Conservation (phyloP, 2,329 filamentous ascomycete genomes). For the Trichoderma simmonsii region DNA sequence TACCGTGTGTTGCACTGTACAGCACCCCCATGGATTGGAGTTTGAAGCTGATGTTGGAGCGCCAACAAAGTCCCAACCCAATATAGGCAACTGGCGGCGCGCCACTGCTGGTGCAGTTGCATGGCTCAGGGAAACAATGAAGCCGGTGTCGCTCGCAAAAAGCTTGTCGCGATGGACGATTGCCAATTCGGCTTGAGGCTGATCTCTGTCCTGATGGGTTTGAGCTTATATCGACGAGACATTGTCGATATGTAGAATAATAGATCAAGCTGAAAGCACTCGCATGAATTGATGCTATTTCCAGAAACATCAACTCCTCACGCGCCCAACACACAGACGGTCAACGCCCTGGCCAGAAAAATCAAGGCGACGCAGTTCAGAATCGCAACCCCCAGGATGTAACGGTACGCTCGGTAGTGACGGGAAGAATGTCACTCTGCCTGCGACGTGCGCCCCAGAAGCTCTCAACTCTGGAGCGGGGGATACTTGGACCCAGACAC, state of each 20-base stretch:
- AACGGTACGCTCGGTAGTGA: constrained; percentile 9
- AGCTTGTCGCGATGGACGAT: neutral
- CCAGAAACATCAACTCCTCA: neutral
- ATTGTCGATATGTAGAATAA: neutral
- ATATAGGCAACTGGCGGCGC: neutral
- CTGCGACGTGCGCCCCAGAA: neutral
- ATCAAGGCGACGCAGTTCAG: neutral
- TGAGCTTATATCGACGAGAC: neutral
- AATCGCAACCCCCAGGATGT: neutral
- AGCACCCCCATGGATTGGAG: neutral
- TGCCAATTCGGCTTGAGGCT: neutral
- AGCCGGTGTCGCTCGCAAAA: neutral
- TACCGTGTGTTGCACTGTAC: constrained; percentile 8
- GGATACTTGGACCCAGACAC: neutral
- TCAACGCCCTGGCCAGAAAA: neutral
- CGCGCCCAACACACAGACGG: neutral
- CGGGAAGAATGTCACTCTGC: constrained; percentile 6
- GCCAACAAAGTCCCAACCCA: neutral
- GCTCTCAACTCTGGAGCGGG: neutral
- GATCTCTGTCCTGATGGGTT: neutral
- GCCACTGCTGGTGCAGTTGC: neutral
- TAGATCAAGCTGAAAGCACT: neutral
- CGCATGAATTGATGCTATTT: neutral
- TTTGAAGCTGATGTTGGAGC: neutral
- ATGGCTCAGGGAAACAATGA: neutral